Base-by-base conservation (phyloP, 139 green algal genomes). In the Chlamydomonas sp. region DNA sequence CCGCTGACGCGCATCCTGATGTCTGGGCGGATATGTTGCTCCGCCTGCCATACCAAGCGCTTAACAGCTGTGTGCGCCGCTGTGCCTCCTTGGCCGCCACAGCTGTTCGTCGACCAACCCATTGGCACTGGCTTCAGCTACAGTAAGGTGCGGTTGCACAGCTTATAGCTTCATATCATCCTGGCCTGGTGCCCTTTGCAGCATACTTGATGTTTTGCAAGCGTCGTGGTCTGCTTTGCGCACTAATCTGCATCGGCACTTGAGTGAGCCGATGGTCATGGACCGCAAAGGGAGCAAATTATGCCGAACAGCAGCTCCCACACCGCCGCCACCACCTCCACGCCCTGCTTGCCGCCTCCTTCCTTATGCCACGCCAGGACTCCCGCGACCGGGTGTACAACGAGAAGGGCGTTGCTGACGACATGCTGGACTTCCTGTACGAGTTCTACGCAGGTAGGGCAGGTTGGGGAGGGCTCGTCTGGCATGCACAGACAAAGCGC, bases 391-490 rank as follows among this genome's bases (percentile, higher is more conserved):
- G 66, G 12, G 92, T 96, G 64, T 92, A 85, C 9, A 69, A 89
- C 16, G 93, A 96, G 87, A 8, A 85, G 5, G 91, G 85, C n/a
- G 97, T 99, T 20, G 92, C 92, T 1, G 90, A 94, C 4, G 97
- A 99, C 93, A 98, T 99, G 96, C 94, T 98, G 60, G 96, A 99
- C 87, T 99, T 99, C 90, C 85, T 99, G 84, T 91, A 94, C 60
- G 96, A 95, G 63, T 97, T 99, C 77, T 94, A 97, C 31, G 88
- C 95, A 63, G 87, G 91, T 94, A 84, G 9, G 91, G 9, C 63
- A 12, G 83, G 63, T 63, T 59, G 8, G 31, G 67, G 63, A 63
- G 58, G 57, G 64, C n/a, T n/a, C n/a, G n/a, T n/a, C n/a, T n/a
- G n/a, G n/a, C n/a, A n/a, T n/a, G n/a, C n/a, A n/a, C n/a, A n/a